Percentiles rank a stretch among this genome's conserved stretches.
These are phyloP conservation scores for Bruguiera parviflora DNA, from an alignment of 345 rosid genomes.

Conservation along the genomic window DNA sequence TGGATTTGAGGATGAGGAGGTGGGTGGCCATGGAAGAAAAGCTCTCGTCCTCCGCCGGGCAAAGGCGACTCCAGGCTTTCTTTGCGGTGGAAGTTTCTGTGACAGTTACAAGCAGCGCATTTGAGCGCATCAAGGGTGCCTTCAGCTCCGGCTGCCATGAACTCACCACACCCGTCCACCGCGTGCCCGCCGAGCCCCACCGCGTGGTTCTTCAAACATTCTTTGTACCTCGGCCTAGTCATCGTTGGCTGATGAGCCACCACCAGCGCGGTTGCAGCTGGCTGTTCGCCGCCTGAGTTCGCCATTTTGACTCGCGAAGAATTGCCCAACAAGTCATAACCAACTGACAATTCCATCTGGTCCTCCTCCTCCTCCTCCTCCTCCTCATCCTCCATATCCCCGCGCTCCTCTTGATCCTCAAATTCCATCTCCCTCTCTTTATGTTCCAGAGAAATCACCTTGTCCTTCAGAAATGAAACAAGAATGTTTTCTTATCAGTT, in stretches of 20 bases:
- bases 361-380: constrained; percentile 8
- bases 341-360: constrained; percentile 37
- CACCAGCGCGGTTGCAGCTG: background rate
- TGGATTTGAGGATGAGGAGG: constrained; percentile 13
- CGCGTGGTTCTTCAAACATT: constrained; percentile 44
- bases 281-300: constrained; percentile 13
- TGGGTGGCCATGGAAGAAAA: constrained; percentile 10
- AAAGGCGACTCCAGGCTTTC: constrained; percentile 16
- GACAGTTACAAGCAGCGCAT: constrained; percentile 58
- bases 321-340: constrained; percentile 43
- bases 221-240: constrained; percentile 18
- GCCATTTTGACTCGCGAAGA: constrained; percentile 29
- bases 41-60: background rate
- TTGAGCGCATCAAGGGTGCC: constrained; percentile 23
- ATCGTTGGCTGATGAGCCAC: background rate
- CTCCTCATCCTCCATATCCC: constrained; percentile 41
- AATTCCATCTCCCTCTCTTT: constrained; percentile 33
- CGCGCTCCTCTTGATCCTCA: constrained; percentile 55
- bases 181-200: constrained; percentile 52
- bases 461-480: background rate
- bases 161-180: constrained; percentile 56
- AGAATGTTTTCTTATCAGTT: background rate
- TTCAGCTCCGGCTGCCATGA: constrained; percentile 35
- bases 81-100: constrained; percentile 48
- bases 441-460: background rate